Evolutionary conservation across 495 filamentous ascomycete genomes (phyloP).

Genomic region (Lepidopterella palustris): DNA sequence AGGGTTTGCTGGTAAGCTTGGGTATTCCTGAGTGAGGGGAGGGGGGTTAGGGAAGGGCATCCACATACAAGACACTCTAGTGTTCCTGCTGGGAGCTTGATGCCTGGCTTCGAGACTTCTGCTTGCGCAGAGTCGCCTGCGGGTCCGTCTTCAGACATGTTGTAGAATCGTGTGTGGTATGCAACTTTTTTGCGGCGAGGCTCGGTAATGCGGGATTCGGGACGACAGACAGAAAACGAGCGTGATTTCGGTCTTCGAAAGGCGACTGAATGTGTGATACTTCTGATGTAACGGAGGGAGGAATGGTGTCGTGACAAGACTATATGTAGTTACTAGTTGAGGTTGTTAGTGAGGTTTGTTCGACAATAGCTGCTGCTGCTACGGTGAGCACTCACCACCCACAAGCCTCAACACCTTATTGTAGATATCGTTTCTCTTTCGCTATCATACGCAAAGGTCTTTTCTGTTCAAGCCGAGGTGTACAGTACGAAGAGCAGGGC

Average conservation of each 20-base stretch:
- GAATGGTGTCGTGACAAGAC: neutral
- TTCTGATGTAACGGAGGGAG: neutral
- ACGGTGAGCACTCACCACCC: neutral
- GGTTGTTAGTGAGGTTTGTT: neutral
- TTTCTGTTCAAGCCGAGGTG: neutral
- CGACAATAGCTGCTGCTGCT: neutral
- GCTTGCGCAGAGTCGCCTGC: slow-evolving; percentile 11
- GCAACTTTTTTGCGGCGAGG: neutral
- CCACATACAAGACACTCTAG: slow-evolving; percentile 22
- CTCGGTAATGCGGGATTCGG: no score
- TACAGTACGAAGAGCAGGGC: neutral
- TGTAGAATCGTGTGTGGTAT: slow-evolving; percentile 6
- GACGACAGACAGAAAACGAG: no score
- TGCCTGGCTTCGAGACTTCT: slow-evolving; percentile 4
- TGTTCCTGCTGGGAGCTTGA: slow-evolving; percentile 9
- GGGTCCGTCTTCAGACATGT: slow-evolving; percentile 26
- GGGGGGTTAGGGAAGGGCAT: neutral
- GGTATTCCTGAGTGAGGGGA: neutral
- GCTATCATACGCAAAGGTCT: neutral
- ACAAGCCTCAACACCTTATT: neutral
- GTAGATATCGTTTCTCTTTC: neutral
- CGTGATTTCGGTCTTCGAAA: neutral
- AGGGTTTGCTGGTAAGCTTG: slow-evolving; percentile 9
- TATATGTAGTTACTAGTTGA: neutral
- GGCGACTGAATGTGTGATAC: neutral